These are phyloP conservation scores for Plasmodium yoelii DNA, from an alignment of 169 alveolate genomes.

Conservation along the genomic window DNA sequence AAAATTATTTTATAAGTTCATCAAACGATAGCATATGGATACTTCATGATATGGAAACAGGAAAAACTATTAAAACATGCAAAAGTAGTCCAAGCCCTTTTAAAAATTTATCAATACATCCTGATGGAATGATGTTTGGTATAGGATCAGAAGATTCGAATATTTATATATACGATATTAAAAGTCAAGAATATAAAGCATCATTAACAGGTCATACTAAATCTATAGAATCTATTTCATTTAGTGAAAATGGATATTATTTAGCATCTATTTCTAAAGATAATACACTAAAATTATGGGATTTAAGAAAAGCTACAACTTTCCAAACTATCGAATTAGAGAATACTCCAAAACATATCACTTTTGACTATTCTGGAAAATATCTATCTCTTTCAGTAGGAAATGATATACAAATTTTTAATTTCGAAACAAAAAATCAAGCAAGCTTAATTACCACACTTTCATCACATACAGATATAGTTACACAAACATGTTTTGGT, in stretches of 20 bases:
- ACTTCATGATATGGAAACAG: slow-evolving; percentile 83
- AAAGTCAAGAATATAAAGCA: slow-evolving; percentile 80
- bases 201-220: slow-evolving; percentile 77
- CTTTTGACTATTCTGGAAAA: slow-evolving; percentile 84
- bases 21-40: slow-evolving; percentile 87
- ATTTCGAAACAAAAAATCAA: slow-evolving; percentile 73
- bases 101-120: slow-evolving; percentile 82
- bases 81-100: slow-evolving; percentile 83
- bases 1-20: slow-evolving; percentile 83
- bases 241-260: slow-evolving; percentile 91
- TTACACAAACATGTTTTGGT: slow-evolving; percentile 78
- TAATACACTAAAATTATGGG: slow-evolving; percentile 85
- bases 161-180: slow-evolving; percentile 89
- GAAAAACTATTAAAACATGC: slow-evolving; percentile 80
- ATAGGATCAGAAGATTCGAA: slow-evolving; percentile 85
- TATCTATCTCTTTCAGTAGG: slow-evolving; percentile 65
- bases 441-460: slow-evolving; percentile 65
- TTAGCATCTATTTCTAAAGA: slow-evolving; percentile 86
- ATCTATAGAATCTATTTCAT: slow-evolving; percentile 76
- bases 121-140: slow-evolving; percentile 91
- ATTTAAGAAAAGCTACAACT: slow-evolving; percentile 82
- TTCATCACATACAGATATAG: slow-evolving; percentile 76
- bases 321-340: slow-evolving; percentile 80
- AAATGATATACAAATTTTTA: slow-evolving; percentile 57
- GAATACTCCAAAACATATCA: slow-evolving; percentile 76